Evolutionary conservation across 148 eudicot genomes (phyloP).

Genomic region (Chenopodium quinoa): DNA sequence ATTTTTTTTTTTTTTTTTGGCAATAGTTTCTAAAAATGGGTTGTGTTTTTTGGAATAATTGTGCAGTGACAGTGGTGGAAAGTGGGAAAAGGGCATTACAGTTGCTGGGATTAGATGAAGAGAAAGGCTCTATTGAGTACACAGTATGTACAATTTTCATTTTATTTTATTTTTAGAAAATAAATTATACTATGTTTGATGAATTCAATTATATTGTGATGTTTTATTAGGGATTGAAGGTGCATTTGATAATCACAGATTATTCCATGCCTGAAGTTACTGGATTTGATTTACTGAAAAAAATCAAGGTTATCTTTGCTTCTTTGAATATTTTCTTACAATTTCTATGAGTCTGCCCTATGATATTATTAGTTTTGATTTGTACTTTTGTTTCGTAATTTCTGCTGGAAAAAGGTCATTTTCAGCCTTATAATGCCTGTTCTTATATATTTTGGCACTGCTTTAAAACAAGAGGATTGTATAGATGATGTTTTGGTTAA

Average conservation of each 20-base stretch:
- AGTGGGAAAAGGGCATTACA: constrained; percentile 49
- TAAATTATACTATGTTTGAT: not conserved
- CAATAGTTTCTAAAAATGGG: constrained; percentile 6
- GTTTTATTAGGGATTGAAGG: constrained; percentile 25
- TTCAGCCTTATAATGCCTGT: not conserved
- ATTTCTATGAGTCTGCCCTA: not conserved
- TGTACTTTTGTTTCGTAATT: no score
- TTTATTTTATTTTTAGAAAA: not conserved
- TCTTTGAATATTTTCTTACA: not conserved
- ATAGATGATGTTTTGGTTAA: no score
- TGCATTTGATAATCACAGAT: constrained; percentile 67
- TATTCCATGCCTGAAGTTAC: constrained; percentile 96
- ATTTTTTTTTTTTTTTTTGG: no score
- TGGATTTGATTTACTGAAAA: constrained; percentile 64
- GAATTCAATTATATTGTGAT: not conserved
- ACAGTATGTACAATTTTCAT: constrained; percentile 16
- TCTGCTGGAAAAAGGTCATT: not conserved
- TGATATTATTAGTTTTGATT: not conserved
- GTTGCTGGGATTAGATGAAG: constrained; percentile 39
- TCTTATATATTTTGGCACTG: not conserved
- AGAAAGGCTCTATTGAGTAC: constrained; percentile 22
- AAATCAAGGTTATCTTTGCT: constrained; percentile 54
- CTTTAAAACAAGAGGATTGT: not conserved
- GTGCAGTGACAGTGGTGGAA: constrained; percentile 47
- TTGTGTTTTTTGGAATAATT: constrained; percentile 5